Evolutionary conservation across 2,329 filamentous ascomycete genomes (phyloP), one percentile per base, ranked within the genome.

Genomic region (Pseudogymnoascus sp.): DNA sequence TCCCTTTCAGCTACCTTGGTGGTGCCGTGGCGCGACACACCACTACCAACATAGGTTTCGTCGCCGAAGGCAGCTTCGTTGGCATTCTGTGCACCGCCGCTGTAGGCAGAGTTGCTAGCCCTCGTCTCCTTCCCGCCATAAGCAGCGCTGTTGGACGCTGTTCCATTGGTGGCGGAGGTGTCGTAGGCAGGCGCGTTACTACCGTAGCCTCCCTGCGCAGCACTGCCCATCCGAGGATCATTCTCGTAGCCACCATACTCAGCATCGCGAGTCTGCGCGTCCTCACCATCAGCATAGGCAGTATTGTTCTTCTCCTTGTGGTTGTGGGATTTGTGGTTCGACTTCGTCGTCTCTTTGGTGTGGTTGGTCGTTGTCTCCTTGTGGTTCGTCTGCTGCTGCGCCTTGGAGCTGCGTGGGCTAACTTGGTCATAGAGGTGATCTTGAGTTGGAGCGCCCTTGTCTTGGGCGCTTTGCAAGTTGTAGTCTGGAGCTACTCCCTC

Each of bases 131-230:
- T 51, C 21, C 45, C 45, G 7, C 45, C 45, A 51, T 51, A 51
- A 16, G 23, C 45, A 16, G 23, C 23, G n/a, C 5, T 16, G 23
- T 10, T 31, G 11, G 51, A 10, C n/a, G 7, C 25, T 34, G 25
- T 10, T 16, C 48, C 23, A 7, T 34, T 19, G 28, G 14, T 7
- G 28, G 14, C 45, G n/a, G 28, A 54, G 23, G 45, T 16, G 6
- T 28, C 14, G 4, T 28, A 28, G 48, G 14, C 4, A 54, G 23
- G 23, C 8, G 7, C 3, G 0, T 54, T 54, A 16, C 65, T 25
- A 31, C 66, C 63, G 14, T 65, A 63, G 25, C 66, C 67, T 2
- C 66, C 66, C 23, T 67, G 65, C 4, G 65, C 65, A 39, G 65
- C 64, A 25, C 10, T 28, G 13, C 45, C 21, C 1, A 11, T 5